phyloP scores from a whole-genome alignment of 768 basidiomycete genomes.

The Pulveroboletus sp. region DNA sequence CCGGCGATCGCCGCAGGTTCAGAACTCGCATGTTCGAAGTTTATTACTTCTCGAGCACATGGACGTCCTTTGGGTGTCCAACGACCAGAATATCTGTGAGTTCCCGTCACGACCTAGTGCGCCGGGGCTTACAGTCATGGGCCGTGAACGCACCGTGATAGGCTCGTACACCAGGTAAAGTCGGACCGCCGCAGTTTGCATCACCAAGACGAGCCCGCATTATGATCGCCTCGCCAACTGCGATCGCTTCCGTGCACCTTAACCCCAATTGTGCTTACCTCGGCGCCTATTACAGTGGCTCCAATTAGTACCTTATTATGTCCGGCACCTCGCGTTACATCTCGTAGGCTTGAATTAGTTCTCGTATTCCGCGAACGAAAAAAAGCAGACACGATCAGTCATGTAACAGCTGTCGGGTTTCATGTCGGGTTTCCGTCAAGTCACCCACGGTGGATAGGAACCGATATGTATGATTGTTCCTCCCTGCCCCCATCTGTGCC shows the following conservation, averaged over 20 bases:
- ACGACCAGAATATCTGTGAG: background rate
- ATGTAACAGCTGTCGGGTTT: background rate
- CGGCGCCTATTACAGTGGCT: conserved; percentile 4
- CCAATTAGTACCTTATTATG: background rate
- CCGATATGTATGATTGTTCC: background rate
- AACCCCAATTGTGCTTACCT: background rate
- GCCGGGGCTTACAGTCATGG: no score
- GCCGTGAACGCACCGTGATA: background rate
- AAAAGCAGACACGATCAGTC: background rate
- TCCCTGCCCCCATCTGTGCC: background rate
- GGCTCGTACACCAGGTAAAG: background rate
- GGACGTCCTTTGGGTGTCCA: no score
- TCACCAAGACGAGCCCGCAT: conserved; percentile 1
- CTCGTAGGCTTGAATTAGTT: background rate
- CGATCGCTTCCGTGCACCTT: background rate
- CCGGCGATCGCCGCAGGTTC: no score
- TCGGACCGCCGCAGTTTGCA: background rate
- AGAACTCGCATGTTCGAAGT: background rate
- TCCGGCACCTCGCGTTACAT: background rate
- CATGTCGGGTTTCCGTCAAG: background rate
- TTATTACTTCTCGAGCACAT: no score
- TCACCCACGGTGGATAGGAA: background rate
- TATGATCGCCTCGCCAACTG: conserved; percentile 8
- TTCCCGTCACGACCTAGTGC: no score
- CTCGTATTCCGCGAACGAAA: background rate